Evolutionary conservation across 2,329 filamentous ascomycete genomes (phyloP).

Genomic region (Fonsecaea nubica): DNA sequence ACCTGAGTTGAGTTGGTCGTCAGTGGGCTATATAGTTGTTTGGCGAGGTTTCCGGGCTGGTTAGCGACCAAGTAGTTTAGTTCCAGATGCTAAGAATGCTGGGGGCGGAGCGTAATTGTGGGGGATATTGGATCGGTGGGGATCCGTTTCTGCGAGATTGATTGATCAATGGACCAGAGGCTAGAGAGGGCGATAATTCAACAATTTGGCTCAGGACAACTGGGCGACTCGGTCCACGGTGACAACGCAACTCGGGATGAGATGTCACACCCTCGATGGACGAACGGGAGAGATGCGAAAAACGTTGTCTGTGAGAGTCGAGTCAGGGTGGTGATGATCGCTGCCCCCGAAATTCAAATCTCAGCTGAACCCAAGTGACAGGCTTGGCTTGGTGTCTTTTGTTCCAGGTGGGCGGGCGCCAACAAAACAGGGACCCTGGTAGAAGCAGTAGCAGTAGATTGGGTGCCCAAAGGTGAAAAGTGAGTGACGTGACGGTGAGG

Average conservation of each 20-base stretch:
- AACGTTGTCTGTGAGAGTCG: background rate
- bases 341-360: background rate
- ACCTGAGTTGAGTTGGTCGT: background rate
- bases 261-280: background rate
- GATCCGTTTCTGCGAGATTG: background rate
- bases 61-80: no score
- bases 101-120: background rate
- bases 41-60: background rate
- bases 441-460: no score
- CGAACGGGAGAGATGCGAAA: background rate
- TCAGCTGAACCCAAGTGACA: background rate
- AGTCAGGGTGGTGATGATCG: background rate
- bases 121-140: background rate
- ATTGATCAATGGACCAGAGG: background rate
- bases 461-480: background rate
- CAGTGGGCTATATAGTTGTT: background rate
- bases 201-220: background rate
- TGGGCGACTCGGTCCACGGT: background rate
- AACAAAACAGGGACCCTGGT: no score
- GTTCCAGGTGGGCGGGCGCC: no score
- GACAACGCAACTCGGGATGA: background rate
- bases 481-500: background rate
- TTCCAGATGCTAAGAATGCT: background rate
- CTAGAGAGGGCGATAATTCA: background rate
- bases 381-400: background rate